Base-by-base conservation (phyloP, 164 flowering plant genomes). In the Umbellularia californica region DNA sequence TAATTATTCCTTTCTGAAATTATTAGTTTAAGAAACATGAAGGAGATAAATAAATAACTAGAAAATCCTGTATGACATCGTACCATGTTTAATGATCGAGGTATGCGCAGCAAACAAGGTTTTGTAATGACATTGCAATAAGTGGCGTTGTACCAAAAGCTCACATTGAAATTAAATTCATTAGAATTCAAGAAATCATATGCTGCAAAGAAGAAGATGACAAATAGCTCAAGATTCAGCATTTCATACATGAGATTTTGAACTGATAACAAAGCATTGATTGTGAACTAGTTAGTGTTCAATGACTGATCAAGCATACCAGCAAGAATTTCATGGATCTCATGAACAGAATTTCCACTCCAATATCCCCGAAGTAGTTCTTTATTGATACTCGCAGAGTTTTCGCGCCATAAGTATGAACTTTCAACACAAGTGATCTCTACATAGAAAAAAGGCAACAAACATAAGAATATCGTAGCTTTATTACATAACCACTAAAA, bases 51-150 rank as follows among this genome's bases (percentile, higher is more conserved):
- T 58, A 23, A 60, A 60, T 60, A 11, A 23, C 64, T 17, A 19
- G 23, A 60, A 60, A 17, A 60, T 60, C 47, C 3, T 4, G 64
- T n/a, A 60, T 23, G 64, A 25, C 35, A 28, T 69, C 24, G 35
- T 88, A 92, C 97, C 95, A 91, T 77, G 82, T 91, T 92, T 58
- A 92, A 84, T 17, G 87, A 81, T 15, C 93, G 88, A 50, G 93
- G 89, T 35, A 86, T 86, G 52, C 95, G 85, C 69, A 82, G 72
- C 79, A 88, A 73, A 25, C 65, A 73, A 41, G 76, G 64, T 65
- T 47, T 67, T 6, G 84, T 85, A 11, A 84, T 13, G 71, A 78
- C 81, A 81, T 84, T 81, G 67, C 81, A 83, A 69, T 87, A 85
- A n/a, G 90, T 87, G 67, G 90, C 80, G 72, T 92, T 92, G 81